phyloP scores from a whole-genome alignment of 139 green algal genomes.

The Haematococcus lacustris region DNA sequence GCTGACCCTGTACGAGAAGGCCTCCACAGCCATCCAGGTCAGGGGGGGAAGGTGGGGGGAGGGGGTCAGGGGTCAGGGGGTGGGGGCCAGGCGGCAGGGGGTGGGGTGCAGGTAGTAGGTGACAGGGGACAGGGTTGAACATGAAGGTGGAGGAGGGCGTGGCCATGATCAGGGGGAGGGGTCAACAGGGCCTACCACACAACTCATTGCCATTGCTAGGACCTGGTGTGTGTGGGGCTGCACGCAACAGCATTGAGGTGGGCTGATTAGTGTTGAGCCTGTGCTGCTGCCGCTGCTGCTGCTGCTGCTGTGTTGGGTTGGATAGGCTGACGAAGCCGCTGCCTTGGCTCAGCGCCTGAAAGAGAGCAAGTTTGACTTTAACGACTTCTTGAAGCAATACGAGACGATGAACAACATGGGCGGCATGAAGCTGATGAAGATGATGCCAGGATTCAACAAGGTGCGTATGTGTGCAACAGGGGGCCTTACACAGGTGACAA shows the following conservation, averaged over 20 bases:
- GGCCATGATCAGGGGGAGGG: too few relatives aligned
- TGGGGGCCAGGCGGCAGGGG: too few relatives aligned
- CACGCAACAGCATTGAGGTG: too few relatives aligned
- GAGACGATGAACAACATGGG: slow-evolving; percentile 93
- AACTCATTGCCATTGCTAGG: too few relatives aligned
- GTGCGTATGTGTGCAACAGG: too few relatives aligned
- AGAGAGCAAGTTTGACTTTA: slow-evolving; percentile 96
- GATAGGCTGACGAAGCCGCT: slow-evolving; percentile 77
- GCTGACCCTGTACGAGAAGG: slow-evolving; percentile 91
- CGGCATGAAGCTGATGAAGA: slow-evolving; percentile 82
- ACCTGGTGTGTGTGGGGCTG: too few relatives aligned
- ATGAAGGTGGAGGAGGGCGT: too few relatives aligned
- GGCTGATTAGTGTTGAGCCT: background rate
- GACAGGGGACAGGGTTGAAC: background rate
- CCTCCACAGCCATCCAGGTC: slow-evolving; percentile 69
- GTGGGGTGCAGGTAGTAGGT: too few relatives aligned
- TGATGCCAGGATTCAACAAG: slow-evolving; percentile 86
- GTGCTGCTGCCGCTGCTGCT: background rate
- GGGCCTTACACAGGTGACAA: too few relatives aligned
- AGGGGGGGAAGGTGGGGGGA: too few relatives aligned
- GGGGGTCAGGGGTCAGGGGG: too few relatives aligned
- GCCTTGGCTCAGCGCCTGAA: slow-evolving; percentile 67
- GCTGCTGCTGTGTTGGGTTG: background rate
- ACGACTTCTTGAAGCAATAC: slow-evolving; percentile 96
- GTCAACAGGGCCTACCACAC: too few relatives aligned